Evolutionary conservation across 345 rosid species (phyloP).

Genomic region (Citrus trifoliata): DNA sequence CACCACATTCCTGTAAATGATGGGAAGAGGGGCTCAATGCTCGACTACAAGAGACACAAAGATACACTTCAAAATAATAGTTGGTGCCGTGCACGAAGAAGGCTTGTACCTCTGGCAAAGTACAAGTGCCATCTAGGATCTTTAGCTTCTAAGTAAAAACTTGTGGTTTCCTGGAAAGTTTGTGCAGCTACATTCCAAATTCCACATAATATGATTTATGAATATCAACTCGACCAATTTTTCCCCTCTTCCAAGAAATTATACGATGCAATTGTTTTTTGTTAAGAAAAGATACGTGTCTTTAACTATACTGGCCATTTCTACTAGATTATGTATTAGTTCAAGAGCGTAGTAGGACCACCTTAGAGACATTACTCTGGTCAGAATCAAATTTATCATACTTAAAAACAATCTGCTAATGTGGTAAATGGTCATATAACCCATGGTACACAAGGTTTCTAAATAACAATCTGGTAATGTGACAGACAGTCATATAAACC

Average conservation of each 20-base stretch:
- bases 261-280: neutral
- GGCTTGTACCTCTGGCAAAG: neutral
- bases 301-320: neutral
- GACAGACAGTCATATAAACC: neutral
- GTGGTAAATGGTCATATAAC: neutral
- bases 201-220: neutral
- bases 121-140: neutral
- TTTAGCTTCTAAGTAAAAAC: neutral
- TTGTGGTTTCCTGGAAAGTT: neutral
- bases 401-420: neutral
- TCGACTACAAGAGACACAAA: neutral
- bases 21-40: neutral
- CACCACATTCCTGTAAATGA: neutral
- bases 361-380: neutral
- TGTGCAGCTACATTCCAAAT: neutral
- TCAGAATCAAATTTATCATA: neutral
- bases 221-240: neutral
- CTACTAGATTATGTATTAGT: neutral
- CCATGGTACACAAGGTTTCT: too few relatives aligned
- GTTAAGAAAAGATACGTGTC: neutral
- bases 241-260: neutral
- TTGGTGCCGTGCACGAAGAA: neutral
- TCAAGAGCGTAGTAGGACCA: neutral
- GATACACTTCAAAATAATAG: neutral
- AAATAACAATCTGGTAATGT: neutral